Conservation (phyloP, 2,329 filamentous ascomycete genomes). For the Penicillium sp. region DNA sequence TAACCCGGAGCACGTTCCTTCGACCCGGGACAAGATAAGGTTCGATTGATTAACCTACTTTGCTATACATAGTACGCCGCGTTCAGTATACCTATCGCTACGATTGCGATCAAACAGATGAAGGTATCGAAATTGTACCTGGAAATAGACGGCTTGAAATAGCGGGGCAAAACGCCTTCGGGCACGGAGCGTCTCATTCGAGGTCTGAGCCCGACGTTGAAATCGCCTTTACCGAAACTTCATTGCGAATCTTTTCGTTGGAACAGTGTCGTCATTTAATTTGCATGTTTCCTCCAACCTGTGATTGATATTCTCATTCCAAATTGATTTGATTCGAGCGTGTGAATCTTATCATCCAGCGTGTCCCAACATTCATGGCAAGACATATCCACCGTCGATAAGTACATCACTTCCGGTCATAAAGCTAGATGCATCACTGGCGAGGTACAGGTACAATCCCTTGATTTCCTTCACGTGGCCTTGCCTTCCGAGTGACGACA, state of each 20-base stretch:
- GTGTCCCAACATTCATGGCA: constrained; percentile 19
- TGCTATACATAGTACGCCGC: not conserved
- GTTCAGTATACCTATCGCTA: not conserved
- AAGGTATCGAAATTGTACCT: not conserved
- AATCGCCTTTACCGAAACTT: not conserved
- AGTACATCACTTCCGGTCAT: constrained; percentile 52
- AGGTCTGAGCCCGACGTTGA: not conserved
- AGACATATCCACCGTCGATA: constrained; percentile 51
- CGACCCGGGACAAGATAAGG: not conserved
- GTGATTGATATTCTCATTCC: not conserved
- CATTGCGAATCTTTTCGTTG: not conserved
- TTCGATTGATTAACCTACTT: not conserved
- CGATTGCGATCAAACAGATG: not conserved
- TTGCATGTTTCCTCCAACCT: not conserved
- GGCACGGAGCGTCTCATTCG: not conserved
- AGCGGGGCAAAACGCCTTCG: not conserved
- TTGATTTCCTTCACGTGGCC: constrained; percentile 39
- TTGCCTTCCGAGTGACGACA: constrained; percentile 49
- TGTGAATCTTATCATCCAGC: not conserved
- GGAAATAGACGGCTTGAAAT: not conserved
- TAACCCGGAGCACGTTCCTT: not conserved
- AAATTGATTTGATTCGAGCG: not conserved
- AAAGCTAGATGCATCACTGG: constrained; percentile 49
- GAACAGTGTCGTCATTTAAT: not conserved
- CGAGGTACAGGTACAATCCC: constrained; percentile 48